A percentile compares a stretch with the other conserved stretches of the same genome.
phyloP scores from a whole-genome alignment of 163 green algal genomes.

The Prototheca stagnorum region DNA sequence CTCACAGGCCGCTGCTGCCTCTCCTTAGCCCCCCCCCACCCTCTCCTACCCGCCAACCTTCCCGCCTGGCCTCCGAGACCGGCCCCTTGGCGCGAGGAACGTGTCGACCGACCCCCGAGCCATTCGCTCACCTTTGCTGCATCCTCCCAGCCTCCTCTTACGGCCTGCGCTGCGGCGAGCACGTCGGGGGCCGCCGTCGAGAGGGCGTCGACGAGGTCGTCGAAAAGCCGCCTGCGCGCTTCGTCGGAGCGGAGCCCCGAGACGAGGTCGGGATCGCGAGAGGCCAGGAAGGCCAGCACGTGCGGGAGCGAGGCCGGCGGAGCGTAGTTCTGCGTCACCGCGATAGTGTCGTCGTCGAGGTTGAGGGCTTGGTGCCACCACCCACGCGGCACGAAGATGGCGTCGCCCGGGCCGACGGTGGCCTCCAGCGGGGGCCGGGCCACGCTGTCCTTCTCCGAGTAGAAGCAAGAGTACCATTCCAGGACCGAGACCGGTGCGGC shows the following conservation, averaged over 20 bases:
- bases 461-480: constrained; percentile 90
- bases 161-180: too few relatives aligned
- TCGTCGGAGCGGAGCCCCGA: constrained; percentile 44
- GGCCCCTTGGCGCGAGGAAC: too few relatives aligned
- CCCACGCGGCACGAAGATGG: constrained; percentile 80
- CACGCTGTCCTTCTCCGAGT: constrained; percentile 28
- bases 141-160: too few relatives aligned
- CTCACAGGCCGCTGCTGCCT: too few relatives aligned
- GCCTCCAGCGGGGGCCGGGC: constrained; percentile 46
- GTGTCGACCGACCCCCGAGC: too few relatives aligned
- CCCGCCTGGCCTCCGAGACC: too few relatives aligned
- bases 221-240: constrained; percentile 35
- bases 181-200: constrained; percentile 31
- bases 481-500: constrained; percentile 67
- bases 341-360: constrained; percentile 60
- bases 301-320: constrained; percentile 33
- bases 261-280: constrained; percentile 41
- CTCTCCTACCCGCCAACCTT: too few relatives aligned
- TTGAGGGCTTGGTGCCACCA: constrained; percentile 95
- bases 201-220: constrained; percentile 42
- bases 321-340: constrained; percentile 88
- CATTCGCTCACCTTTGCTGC: too few relatives aligned
- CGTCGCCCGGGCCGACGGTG: constrained; percentile 55
- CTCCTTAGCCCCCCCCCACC: too few relatives aligned
- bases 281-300: constrained; percentile 46